Percentiles rank a stretch among this genome's conserved stretches.
phyloP scores from a whole-genome alignment of 78 protist genomes.

The Andalucia godoyi region DNA sequence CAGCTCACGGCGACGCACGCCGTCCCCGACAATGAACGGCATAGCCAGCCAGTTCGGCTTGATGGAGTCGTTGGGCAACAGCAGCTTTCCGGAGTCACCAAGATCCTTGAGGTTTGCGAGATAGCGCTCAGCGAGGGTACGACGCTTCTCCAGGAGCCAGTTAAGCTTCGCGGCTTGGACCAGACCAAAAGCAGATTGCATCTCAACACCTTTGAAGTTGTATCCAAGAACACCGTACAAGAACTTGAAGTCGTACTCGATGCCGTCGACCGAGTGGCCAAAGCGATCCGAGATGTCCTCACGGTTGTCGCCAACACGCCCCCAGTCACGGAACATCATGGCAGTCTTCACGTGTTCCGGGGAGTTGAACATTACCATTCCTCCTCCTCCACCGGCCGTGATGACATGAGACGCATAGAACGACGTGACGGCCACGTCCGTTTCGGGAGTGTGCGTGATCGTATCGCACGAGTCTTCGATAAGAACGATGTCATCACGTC shows the following conservation, averaged over 20 bases:
- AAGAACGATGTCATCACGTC: background rate
- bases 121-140: background rate
- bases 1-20: background rate
- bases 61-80: background rate
- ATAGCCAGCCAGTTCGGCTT: background rate
- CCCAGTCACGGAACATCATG: slow-evolving; percentile 10
- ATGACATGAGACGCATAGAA: slow-evolving; percentile 13
- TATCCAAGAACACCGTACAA: background rate
- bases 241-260: slow-evolving; percentile 15
- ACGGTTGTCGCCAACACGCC: slow-evolving; percentile 3
- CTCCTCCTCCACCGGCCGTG: slow-evolving; percentile 8
- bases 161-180: background rate
- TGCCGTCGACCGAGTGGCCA: slow-evolving; percentile 10
- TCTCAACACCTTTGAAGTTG: slow-evolving; percentile 10
- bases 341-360: background rate
- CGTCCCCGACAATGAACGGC: background rate
- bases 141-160: background rate
- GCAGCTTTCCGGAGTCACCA: too few species aligned
- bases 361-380: slow-evolving; percentile 4
- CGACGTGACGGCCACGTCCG: background rate
- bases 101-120: background rate
- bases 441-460: background rate
- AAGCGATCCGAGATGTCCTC: slow-evolving; percentile 6
- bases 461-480: slow-evolving; percentile 16
- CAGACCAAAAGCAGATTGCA: slow-evolving; percentile 5